Evolutionary conservation across 139 green algal genomes (phyloP), one percentile per base, ranked within the genome.

Genomic region (Asterochloris erici): DNA sequence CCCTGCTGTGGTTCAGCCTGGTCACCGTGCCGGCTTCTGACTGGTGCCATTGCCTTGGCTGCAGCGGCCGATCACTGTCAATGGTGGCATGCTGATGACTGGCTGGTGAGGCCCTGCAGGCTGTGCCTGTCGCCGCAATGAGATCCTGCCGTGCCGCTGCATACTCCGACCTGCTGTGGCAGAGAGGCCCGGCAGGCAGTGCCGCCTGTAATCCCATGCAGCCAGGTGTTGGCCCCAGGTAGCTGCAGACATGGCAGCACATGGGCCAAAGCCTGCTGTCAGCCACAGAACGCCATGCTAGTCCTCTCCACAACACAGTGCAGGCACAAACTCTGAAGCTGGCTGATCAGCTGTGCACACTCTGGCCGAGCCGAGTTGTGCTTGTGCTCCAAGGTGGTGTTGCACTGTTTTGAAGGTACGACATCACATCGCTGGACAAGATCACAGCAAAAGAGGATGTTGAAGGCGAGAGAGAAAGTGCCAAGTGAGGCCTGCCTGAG

Each of bases 71-170:
- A 73, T 85, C 17, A 85, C 77, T 11, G 54, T 85, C 47, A 82
- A 82, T 69, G 54, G n/a, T 27, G 82, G 82, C 9, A 73, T 68
- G 54, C 60, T n/a, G 13, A 85, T 85, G 82, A 66, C 76, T 38
- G 82, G 74, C 77, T 81, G 77, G 77, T 81, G 69, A 73, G 77
- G 70, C 62, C 61, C 70, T 61, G 24, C 68, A 62, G 68, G n/a
- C 77, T 16, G 77, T 62, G 4, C 63, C 74, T 28, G 63, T 63
- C 12, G 83, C 63, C 73, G 29, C 81, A 21, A 17, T 85, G 23
- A 76, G 23, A 28, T 66, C 12, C 26, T 26, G 27, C 12, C 12
- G n/a, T 13, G 68, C 63, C 79, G 17, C 38, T 29, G 47, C n/a
- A 77, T 54, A 17, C 12, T 28, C 38, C 0, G 24, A 21, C 11